A percentile compares a stretch with the other conserved stretches of the same genome.
Conservation (phyloP, 805 yeast genomes). For the Candida stauntonica region DNA sequence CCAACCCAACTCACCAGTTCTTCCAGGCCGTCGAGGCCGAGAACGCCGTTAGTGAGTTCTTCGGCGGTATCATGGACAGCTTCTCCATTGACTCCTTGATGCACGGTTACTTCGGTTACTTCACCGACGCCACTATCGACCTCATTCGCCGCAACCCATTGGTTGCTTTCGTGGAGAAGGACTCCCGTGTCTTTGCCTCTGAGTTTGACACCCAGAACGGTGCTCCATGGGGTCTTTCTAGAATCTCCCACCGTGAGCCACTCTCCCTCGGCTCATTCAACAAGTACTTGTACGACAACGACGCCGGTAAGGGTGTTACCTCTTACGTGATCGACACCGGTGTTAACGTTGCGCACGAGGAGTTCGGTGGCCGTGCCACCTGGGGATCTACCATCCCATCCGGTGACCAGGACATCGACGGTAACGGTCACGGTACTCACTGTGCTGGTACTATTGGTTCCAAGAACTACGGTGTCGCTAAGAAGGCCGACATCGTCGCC, state of each 20-base stretch:
- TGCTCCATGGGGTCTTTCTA: conserved; percentile 93
- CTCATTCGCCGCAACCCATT: conserved; percentile 62
- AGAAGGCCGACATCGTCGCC: conserved; percentile 72
- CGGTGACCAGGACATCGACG: conserved; percentile 69
- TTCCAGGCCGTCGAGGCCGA: conserved; percentile 31
- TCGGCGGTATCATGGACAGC: conserved; percentile 55
- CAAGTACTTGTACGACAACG: conserved; percentile 66
- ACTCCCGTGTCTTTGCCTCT: conserved; percentile 62
- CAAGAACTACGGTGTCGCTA: conserved; percentile 76
- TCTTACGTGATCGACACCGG: conserved; percentile 92
- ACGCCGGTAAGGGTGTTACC: conserved; percentile 80
- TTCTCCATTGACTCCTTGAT: conserved; percentile 56
- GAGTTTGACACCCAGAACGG: conserved; percentile 69
- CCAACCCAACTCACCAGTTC: conserved; percentile 34
- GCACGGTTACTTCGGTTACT: conserved; percentile 82
- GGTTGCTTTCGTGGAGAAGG: conserved; percentile 70
- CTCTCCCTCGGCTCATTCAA: conserved; percentile 65
- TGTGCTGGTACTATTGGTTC: conserved; percentile 96
- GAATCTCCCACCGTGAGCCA: conserved; percentile 79
- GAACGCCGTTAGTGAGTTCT: conserved; percentile 24
- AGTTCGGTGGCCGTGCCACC: conserved; percentile 76
- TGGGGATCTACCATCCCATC: conserved; percentile 84
- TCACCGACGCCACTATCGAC: conserved; percentile 70
- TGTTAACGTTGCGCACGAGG: conserved; percentile 66
- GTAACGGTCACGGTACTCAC: conserved; percentile 94